Percentiles rank a stretch among this genome's conserved stretches.
These are phyloP conservation scores for Pestalotiopsis sp. DNA, from an alignment of 2,329 filamentous ascomycete genomes.

Conservation along the genomic window DNA sequence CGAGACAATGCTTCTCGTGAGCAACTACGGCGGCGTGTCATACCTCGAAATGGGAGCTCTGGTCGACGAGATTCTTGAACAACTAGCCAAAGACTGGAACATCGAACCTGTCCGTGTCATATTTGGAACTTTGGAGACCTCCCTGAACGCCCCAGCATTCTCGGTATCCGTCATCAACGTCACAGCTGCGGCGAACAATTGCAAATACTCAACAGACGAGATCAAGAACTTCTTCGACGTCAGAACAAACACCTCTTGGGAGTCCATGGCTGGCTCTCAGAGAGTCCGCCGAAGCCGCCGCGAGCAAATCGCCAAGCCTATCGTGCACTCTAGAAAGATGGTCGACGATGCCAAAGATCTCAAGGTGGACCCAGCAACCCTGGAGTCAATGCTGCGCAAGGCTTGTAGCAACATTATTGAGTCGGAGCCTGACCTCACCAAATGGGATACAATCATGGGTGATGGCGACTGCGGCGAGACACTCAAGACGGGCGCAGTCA, in stretches of 20 bases:
- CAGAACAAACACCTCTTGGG: constrained; percentile 60
- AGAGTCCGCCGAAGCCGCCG: constrained; percentile 35
- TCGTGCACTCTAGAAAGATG: constrained; percentile 34
- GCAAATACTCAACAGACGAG: constrained; percentile 49
- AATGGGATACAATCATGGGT: constrained; percentile 65
- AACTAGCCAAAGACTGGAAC: constrained; percentile 49
- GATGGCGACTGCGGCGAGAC: constrained; percentile 70
- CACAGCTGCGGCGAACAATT: constrained; percentile 46
- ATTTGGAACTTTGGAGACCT: constrained; percentile 69
- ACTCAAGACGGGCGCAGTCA: constrained; percentile 54
- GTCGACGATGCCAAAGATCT: constrained; percentile 44
- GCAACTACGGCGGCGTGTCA: constrained; percentile 63
- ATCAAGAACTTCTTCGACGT: constrained; percentile 68
- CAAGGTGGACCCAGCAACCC: constrained; percentile 51
- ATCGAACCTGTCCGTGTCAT: constrained; percentile 58
- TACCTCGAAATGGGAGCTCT: constrained; percentile 59
- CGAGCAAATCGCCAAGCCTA: constrained; percentile 45
- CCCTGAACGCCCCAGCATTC: constrained; percentile 72
- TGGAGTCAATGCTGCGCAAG: constrained; percentile 58
- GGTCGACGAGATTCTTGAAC: constrained; percentile 54
- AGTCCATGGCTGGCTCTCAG: constrained; percentile 53
- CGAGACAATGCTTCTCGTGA: constrained; percentile 56
- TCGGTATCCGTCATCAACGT: constrained; percentile 68
- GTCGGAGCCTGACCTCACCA: constrained; percentile 65
- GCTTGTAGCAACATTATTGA: constrained; percentile 55